phyloP scores from a whole-genome alignment of 768 basidiomycete genomes.

The Suillus lakei region DNA sequence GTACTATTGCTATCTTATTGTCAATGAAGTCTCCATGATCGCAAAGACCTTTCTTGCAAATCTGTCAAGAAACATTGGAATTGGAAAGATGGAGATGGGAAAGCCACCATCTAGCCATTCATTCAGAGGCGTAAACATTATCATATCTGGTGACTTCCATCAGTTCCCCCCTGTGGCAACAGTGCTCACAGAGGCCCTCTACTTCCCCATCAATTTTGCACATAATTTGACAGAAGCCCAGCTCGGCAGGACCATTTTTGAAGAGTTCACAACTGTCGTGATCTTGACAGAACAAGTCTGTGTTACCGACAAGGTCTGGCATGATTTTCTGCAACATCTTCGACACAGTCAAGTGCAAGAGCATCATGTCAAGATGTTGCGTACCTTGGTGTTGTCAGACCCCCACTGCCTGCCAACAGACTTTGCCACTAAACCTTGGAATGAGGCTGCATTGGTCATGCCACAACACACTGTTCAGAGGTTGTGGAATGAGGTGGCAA shows the following conservation, averaged over 20 bases:
- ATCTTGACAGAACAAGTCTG: constrained; percentile 39
- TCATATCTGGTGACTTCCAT: constrained; percentile 48
- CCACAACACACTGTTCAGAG: constrained; percentile 34
- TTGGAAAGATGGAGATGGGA: not conserved
- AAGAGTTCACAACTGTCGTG: constrained; percentile 36
- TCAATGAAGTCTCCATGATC: too few relatives aligned
- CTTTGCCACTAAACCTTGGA: constrained; percentile 29
- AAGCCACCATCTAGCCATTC: constrained; percentile 5
- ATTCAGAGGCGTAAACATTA: constrained; percentile 46
- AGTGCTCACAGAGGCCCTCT: constrained; percentile 12
- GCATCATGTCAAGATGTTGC: constrained; percentile 33
- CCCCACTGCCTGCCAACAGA: constrained; percentile 13
- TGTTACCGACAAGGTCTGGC: constrained; percentile 37
- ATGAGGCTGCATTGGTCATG: constrained; percentile 29
- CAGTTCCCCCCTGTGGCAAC: constrained; percentile 26
- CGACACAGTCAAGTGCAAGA: constrained; percentile 26
- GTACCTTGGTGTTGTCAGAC: constrained; percentile 33
- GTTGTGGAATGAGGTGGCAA: constrained; percentile 29
- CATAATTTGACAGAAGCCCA: not conserved
- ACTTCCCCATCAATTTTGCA: constrained; percentile 14
- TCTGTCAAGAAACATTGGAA: constrained; percentile 1
- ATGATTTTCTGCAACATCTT: constrained; percentile 31
- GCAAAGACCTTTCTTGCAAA: too few relatives aligned
- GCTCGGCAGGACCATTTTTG: constrained; percentile 28
- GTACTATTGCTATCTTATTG: too few relatives aligned